Percentiles rank a stretch among this genome's conserved stretches.
These are phyloP conservation scores for Jacaranda mimosifolia DNA, from an alignment of 257 asterid genomes.

Conservation along the genomic window DNA sequence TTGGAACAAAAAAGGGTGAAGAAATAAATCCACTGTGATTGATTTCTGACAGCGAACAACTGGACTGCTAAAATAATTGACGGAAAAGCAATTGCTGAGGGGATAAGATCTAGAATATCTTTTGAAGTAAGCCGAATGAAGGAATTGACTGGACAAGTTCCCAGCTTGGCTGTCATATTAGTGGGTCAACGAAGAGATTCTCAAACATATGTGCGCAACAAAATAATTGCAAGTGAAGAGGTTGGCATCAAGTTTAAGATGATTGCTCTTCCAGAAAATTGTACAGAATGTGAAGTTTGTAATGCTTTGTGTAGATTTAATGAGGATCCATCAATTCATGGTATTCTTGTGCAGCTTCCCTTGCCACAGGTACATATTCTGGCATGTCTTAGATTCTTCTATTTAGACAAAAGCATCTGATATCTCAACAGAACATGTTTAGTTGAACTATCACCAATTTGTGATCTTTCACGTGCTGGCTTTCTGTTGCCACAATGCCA, in stretches of 20 bases:
- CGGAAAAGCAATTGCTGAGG: constrained; percentile 71
- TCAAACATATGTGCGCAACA: constrained; percentile 75
- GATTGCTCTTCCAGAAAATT: constrained; percentile 68
- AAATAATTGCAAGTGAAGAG: constrained; percentile 78
- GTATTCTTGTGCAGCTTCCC: constrained; percentile 93
- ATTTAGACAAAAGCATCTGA: constrained; percentile 1
- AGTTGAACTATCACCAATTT: not conserved
- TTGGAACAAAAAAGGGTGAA: constrained; percentile 21
- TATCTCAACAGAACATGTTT: not conserved
- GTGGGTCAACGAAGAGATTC: constrained; percentile 89
- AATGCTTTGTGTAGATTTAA: constrained; percentile 62
- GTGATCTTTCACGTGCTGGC: constrained; percentile 3
- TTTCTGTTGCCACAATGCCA: not conserved
- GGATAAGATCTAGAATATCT: constrained; percentile 73
- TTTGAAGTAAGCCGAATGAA: constrained; percentile 73
- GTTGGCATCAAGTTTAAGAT: constrained; percentile 73
- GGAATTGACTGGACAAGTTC: constrained; percentile 66
- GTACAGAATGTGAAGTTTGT: constrained; percentile 67
- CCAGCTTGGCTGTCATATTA: constrained; percentile 84
- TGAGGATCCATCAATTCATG: constrained; percentile 78
- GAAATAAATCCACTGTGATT: constrained; percentile 29
- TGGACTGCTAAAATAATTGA: constrained; percentile 62
- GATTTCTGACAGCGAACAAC: constrained; percentile 48
- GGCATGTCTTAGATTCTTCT: constrained; percentile 28
- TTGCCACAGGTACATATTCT: constrained; percentile 73